Evolutionary conservation across 2,329 filamentous ascomycete species (phyloP).

Genomic region (Apiospora phragmitis): DNA sequence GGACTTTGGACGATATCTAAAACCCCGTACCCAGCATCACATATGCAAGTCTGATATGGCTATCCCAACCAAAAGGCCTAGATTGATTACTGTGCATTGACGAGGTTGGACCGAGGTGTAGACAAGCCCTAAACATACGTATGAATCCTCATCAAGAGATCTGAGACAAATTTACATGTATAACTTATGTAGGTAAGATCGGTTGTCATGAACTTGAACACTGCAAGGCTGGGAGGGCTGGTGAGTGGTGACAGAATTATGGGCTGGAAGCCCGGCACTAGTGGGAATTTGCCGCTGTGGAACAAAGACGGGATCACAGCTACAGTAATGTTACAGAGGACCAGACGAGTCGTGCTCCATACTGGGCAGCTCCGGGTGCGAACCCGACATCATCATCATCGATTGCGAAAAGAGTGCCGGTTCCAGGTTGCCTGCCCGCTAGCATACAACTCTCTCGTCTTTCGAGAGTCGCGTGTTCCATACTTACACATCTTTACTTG

Average conservation of each 20-base stretch:
- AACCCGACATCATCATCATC: not conserved
- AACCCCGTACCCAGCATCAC: not conserved
- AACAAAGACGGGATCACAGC: not conserved
- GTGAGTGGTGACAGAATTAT: not conserved
- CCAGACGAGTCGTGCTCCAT: not conserved
- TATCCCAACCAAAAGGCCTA: not conserved
- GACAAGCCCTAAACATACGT: not conserved
- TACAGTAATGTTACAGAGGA: not conserved
- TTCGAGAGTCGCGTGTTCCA: not conserved
- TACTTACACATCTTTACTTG: not conserved
- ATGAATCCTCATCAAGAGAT: not conserved
- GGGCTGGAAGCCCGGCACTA: not conserved
- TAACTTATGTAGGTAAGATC: not conserved
- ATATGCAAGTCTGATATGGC: not conserved
- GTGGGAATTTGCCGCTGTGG: slow-evolving; percentile 2
- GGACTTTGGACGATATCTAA: not conserved
- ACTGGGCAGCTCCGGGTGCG: not conserved
- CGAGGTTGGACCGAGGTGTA: not conserved
- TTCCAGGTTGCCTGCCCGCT: not conserved
- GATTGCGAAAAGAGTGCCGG: slow-evolving; percentile 5
- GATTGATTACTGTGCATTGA: not conserved
- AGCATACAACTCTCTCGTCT: not conserved
- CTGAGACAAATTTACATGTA: not conserved
- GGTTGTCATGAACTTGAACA: not conserved
- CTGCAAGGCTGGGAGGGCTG: not conserved